phyloP scores from a whole-genome alignment of 139 green algal genomes.

The Coccomyxa sp. region DNA sequence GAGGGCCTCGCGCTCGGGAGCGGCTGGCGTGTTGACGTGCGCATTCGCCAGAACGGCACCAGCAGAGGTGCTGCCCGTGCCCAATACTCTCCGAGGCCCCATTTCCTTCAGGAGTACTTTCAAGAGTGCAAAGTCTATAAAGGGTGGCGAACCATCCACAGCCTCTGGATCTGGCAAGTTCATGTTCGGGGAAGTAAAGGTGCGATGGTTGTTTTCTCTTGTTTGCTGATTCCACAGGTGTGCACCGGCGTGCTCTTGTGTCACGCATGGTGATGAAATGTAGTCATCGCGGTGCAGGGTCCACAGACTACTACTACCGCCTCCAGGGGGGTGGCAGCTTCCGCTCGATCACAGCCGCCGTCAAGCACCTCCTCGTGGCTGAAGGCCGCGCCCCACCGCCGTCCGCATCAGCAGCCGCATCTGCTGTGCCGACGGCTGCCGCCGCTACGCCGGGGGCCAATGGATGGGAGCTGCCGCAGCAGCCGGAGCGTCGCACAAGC shows the following conservation, averaged over 20 bases:
- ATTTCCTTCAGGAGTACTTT: no score
- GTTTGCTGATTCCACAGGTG: neutral
- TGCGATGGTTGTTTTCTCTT: neutral
- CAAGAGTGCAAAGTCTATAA: neutral
- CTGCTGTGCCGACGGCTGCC: no score
- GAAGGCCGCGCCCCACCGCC: neutral
- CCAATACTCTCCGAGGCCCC: neutral
- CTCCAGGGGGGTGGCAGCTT: neutral
- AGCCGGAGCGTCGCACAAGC: neutral
- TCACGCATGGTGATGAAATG: neutral
- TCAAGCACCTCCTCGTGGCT: neutral
- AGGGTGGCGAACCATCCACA: neutral
- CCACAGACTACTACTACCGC: neutral
- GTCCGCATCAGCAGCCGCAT: neutral
- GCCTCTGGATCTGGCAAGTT: neutral
- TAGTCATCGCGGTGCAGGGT: neutral
- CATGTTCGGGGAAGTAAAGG: neutral
- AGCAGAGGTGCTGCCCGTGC: neutral
- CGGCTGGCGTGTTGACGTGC: neutral
- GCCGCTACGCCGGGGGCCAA: no score
- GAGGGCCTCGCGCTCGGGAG: neutral
- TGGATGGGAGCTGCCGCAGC: no score
- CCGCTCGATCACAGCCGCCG: neutral
- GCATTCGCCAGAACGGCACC: neutral
- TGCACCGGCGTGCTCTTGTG: neutral